These are phyloP conservation scores for Gracilaria gracilis DNA, from an alignment of 23 red algal genomes.

Conservation along the genomic window DNA sequence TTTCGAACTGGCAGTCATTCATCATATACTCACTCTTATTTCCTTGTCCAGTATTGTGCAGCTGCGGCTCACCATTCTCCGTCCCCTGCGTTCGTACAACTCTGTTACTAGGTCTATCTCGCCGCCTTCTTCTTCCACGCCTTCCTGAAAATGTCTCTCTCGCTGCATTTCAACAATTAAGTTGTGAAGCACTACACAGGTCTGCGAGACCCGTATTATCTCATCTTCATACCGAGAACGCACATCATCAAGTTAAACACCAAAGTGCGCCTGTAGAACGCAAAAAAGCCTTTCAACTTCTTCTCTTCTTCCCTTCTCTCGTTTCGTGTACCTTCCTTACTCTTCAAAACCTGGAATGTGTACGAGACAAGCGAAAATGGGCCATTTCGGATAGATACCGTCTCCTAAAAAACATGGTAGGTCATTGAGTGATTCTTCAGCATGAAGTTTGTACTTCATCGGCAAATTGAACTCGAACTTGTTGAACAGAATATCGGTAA, in stretches of 20 bases:
- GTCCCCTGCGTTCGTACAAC: slow-evolving; percentile 30
- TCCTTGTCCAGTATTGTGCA: too few species aligned
- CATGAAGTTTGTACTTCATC: background rate
- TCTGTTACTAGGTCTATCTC: slow-evolving; percentile 20
- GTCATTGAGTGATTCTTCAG: background rate
- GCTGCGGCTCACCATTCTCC: background rate
- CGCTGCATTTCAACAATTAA: slow-evolving; percentile 44
- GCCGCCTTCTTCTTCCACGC: slow-evolving; percentile 14
- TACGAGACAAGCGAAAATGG: slow-evolving; percentile 22
- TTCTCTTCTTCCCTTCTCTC: slow-evolving; percentile 1
- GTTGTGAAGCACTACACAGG: slow-evolving; percentile 46
- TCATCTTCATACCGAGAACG: background rate
- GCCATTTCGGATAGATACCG: slow-evolving; percentile 35
- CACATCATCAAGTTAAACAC: background rate
- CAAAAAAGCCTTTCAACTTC: slow-evolving; percentile 28
- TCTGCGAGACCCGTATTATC: slow-evolving; percentile 14
- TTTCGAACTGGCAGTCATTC: too few species aligned
- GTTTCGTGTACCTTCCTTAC: slow-evolving; percentile 14
- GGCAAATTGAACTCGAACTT: too few species aligned
- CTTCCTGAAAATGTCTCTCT: slow-evolving; percentile 35
- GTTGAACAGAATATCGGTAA: too few species aligned
- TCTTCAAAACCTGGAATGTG: slow-evolving; percentile 7
- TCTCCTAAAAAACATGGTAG: slow-evolving; percentile 19
- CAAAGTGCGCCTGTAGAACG: slow-evolving; percentile 15
- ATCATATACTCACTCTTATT: too few species aligned